These are phyloP conservation scores for Abelmoschus esculentus DNA, from an alignment of 345 rosid genomes.

Conservation along the genomic window DNA sequence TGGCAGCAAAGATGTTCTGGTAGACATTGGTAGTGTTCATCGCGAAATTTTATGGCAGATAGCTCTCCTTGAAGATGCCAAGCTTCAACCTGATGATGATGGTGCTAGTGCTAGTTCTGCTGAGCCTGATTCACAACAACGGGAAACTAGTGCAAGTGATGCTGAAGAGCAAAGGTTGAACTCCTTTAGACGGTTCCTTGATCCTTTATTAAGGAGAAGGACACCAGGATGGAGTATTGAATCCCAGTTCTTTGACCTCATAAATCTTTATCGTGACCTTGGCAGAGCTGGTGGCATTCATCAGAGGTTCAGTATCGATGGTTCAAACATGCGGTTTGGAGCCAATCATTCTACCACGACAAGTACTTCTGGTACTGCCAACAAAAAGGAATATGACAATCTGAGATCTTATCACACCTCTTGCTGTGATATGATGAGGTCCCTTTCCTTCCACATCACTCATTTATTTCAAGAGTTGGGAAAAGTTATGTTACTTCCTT, in stretches of 20 bases:
- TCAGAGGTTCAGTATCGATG: constrained; percentile 51
- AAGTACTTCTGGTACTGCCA: constrained; percentile 32
- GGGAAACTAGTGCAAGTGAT: constrained; percentile 41
- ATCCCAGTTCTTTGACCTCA: constrained; percentile 87
- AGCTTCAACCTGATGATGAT: constrained; percentile 47
- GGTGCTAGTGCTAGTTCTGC: constrained; percentile 30
- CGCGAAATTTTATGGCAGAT: constrained; percentile 92
- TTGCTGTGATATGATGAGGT: constrained; percentile 85
- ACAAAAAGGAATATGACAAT: constrained; percentile 59
- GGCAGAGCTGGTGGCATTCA: constrained; percentile 76
- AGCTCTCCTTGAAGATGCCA: constrained; percentile 73
- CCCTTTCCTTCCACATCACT: constrained; percentile 79
- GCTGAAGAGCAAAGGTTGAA: constrained; percentile 76
- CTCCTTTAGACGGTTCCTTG: constrained; percentile 88
- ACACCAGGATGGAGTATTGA: constrained; percentile 75
- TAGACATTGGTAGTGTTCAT: constrained; percentile 70
- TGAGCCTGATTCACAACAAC: constrained; percentile 39
- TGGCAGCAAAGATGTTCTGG: constrained; percentile 78
- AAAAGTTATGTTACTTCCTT: constrained; percentile 83
- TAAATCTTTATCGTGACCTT: constrained; percentile 81
- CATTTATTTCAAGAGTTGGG: constrained; percentile 96
- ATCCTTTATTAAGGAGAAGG: constrained; percentile 84
- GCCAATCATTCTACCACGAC: constrained; percentile 43
- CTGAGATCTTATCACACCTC: constrained; percentile 72
- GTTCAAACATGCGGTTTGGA: constrained; percentile 35